These are phyloP conservation scores for Aspergillus pseudoterreus DNA, from an alignment of 2,329 filamentous ascomycete genomes.

Conservation along the genomic window DNA sequence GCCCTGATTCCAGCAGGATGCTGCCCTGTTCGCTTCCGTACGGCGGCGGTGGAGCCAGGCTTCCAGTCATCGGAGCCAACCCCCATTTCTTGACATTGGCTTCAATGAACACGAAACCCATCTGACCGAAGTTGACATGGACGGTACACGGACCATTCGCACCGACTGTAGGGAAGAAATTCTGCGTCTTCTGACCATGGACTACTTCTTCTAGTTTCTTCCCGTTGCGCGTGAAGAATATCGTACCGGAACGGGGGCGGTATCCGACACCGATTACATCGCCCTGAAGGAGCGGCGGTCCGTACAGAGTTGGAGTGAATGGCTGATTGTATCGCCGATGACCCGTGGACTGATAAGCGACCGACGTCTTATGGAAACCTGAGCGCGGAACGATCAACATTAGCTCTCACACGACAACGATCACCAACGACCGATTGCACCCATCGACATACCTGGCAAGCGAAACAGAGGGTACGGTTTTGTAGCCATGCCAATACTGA, in stretches of 20 bases:
- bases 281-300: conserved; percentile 80
- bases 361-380: conserved; percentile 90
- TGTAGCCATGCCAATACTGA: conserved; percentile 91
- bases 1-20: conserved; percentile 85
- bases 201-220: conserved; percentile 94
- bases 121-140: conserved; percentile 96
- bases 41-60: conserved; percentile 87
- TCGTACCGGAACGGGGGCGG: conserved; percentile 84
- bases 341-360: conserved; percentile 86
- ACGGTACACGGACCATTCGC: conserved; percentile 89
- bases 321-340: conserved; percentile 89
- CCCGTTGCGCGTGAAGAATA: conserved; percentile 98
- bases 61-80: conserved; percentile 90
- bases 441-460: conserved; percentile 68
- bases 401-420: conserved; percentile 7
- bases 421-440: background rate
- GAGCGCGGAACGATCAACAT: conserved; percentile 1
- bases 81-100: conserved; percentile 99
- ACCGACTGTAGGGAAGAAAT: conserved; percentile 97
- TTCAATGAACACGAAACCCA: conserved; percentile 98
- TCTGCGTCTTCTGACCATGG: conserved; percentile 88
- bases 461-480: conserved; percentile 96
- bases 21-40: conserved; percentile 97
- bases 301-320: conserved; percentile 75
- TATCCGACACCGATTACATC: conserved; percentile 97